Base-by-base conservation (phyloP, 1,284 basidiomycete species). In the Macrocystidia cucumis region DNA sequence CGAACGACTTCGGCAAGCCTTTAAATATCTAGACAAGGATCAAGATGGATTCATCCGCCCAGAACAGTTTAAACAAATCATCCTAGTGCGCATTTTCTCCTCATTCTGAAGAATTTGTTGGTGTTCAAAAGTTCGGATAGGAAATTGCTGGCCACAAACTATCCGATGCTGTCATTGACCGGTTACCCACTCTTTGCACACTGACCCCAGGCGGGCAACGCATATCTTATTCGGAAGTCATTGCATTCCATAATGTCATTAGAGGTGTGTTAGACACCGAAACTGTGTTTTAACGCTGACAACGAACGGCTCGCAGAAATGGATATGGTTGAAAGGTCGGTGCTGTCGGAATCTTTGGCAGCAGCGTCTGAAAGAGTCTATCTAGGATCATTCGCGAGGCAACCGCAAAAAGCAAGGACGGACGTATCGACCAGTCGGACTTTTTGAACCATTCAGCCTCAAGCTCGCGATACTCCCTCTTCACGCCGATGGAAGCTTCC, bases 121-220 rank as follows among this genome's bases (percentile, higher is more conserved):
- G 17, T 11, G 29, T 18, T 37, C 28, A 37, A n/a, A 7, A 25
- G 11, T 22, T 32, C 21, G 8, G 44, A 6, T 17, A 90, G 85
- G 92, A 96, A 71, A 79, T 95, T 53, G 88, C 89, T 42, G 88
- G 91, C 11, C 92, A 97, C 63, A 97, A 97, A 64, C 69, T 97
- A 40, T 95, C 91, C 9, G 86, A 96, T 52, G 76, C 81, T 11
- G 84, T 96, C 35, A 81, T 93, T 45, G 86, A 92, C 45, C 71
- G 91, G 44, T 67, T 97, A 34, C 91, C 92, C 32, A 92, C 90
- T 24, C 61, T 97, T 34, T 90, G 87, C 55, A 86, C 88, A 7
- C 65, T 96, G 42, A 84, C 77, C 42, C 86, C 89, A 3, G n/a
- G n/a, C n/a, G 90, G 90, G 32, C 84, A 86, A 44, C 78, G 81